Base-by-base conservation (phyloP, 192 early-diverging fungal genomes). In the Mortierella antarctica region DNA sequence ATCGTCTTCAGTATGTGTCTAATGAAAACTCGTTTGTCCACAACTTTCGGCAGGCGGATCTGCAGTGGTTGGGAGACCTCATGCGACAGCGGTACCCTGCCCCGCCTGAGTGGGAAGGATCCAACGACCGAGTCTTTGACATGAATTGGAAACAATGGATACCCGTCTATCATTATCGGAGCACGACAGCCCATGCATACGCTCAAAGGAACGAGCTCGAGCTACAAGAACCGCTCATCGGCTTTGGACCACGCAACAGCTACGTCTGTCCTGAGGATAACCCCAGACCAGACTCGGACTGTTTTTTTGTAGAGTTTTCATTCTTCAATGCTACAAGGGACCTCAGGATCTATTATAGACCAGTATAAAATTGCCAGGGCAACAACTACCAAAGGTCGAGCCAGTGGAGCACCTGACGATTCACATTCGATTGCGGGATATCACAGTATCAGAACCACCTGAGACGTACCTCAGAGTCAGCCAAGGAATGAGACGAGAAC, bases 261-360 rank as follows among this genome's bases (percentile, higher is more conserved):
- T 66, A 66, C 18, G 0, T 5, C 9, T 66, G 65, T 66, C 53
- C 65, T 42, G 41, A 66, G 53, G 44, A 46, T 56, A 55, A 56
- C 9, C 52, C 65, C 20, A 6, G 52, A 56, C 42, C 51, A 50
- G 53, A 66, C 53, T 0, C 40, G 39, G 44, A 45, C 39, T 66
- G 65, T 51, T 66, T 56, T n/a, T n/a, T n/a, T n/a, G n/a, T n/a
- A n/a, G n/a, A n/a, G n/a, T 63, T 66, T 66, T 66, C 65, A 53
- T 56, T 66, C 52, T 66, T 55, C 53, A 56, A 66, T 45, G 65
- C 65, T n/a, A 55, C 65, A 18, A 56, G 65, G 41, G 65, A 66
- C 39, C 53, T 66, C 41, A 40, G 31, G 52, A 66, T 55, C 42
- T 66, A 10, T 31, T 66, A 41, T 51, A 55, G 52, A 11, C 20